Base-by-base conservation (phyloP, 1,284 basidiomycete genomes). In the Calocybe gambosa region DNA sequence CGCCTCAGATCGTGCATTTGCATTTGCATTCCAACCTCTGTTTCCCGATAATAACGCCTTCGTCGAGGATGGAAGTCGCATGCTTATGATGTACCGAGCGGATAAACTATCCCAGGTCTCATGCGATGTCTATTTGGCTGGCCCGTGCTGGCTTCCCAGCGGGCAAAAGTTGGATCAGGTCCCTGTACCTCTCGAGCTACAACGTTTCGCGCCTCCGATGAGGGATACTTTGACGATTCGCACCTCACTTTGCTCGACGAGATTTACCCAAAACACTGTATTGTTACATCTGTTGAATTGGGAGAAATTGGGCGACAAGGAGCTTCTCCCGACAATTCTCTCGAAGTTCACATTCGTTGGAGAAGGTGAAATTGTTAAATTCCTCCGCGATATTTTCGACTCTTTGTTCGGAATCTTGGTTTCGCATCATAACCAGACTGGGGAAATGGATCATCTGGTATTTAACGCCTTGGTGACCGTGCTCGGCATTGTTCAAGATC, bases 281-380 rank as follows among this genome's bases (percentile, higher is more conserved):
- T 66, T 99, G 3, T 76, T 94, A 42, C 81, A 82, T 49, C 68
- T 97, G 39, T 73, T 98, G 49, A 82, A 83, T 53, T 98, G 94
- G 93, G 84, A 93, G 59, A 71, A 77, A 39, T 63, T 85, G 18
- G 60, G 63, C 0, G 84, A 93, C 58, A 74, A 78, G 47, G 78
- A 82, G 6, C 64, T 82, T 9, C 74, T 97, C 20, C 75, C 82
- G 12, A 78, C 80, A 1, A 81, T 90, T 10, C 75, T 99, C 44
- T 78, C 78, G 55, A 85, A 91, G 64, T 93, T 98, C 65, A 87
- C 88, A 1, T 97, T 95, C 59, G 92, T 96, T 5, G 85, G 88
- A 9, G 91, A 93, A 62, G 85, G 87, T 5, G 91, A 94, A 66
- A 93, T 98, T 43, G 89, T 95, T 65, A 97, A 97, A 64, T 97